A percentile compares a stretch with the other conserved stretches of the same genome.
Conservation (phyloP, 768 basidiomycete genomes). For the Hygrophoropsis aurantiaca region DNA sequence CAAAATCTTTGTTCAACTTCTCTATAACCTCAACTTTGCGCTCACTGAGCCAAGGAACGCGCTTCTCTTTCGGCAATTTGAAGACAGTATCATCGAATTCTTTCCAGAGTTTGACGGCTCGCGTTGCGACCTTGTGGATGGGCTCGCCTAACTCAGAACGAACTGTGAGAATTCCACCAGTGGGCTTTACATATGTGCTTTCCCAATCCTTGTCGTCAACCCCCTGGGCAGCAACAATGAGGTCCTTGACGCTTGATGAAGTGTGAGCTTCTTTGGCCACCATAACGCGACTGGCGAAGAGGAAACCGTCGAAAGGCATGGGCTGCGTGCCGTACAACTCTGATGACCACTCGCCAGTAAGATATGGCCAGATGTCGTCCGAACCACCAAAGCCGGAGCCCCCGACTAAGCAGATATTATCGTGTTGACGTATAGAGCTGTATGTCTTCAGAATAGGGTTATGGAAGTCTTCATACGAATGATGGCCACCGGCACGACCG, state of each 20-base stretch:
- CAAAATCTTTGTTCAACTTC: slow-evolving; percentile 93
- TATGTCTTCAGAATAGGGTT: slow-evolving; percentile 93
- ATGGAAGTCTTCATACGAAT: slow-evolving; percentile 98
- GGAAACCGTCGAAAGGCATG: slow-evolving; percentile 98
- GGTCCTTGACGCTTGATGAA: slow-evolving; percentile 89
- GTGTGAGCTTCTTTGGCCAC: slow-evolving; percentile 99
- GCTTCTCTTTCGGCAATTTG: slow-evolving; percentile 94
- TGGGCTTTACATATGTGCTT: slow-evolving; percentile 90
- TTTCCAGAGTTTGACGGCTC: slow-evolving; percentile 97
- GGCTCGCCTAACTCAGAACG: slow-evolving; percentile 98
- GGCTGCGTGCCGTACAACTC: slow-evolving; percentile 79
- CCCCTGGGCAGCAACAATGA: slow-evolving; percentile 93
- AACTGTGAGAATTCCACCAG: slow-evolving; percentile 95
- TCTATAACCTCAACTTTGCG: slow-evolving; percentile 86
- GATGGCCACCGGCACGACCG: slow-evolving; percentile 97
- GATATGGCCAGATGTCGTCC: slow-evolving; percentile 94
- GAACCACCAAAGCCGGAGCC: slow-evolving; percentile 97
- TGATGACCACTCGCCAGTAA: slow-evolving; percentile 94
- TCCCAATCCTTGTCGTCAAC: slow-evolving; percentile 91
- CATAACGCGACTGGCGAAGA: slow-evolving; percentile 97
- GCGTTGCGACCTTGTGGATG: slow-evolving; percentile 98
- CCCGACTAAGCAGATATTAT: slow-evolving; percentile 87
- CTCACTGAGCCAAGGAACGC: slow-evolving; percentile 81
- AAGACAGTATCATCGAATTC: slow-evolving; percentile 98
- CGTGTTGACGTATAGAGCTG: slow-evolving; percentile 81